These are phyloP conservation scores for Starmera quercuum DNA, from an alignment of 805 yeast genomes.

Conservation along the genomic window DNA sequence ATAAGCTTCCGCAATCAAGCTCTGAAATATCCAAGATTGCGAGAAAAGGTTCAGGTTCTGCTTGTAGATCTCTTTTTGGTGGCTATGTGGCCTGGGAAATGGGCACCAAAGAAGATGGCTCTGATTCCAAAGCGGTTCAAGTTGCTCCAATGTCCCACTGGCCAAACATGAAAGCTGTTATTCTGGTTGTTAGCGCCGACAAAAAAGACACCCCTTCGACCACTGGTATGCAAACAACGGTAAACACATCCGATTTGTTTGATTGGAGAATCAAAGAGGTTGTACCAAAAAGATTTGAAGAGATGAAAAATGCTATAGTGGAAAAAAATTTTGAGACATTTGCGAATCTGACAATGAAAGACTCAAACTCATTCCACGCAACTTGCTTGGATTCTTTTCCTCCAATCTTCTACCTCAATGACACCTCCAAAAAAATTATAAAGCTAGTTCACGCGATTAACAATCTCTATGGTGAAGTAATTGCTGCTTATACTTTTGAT, in stretches of 20 bases:
- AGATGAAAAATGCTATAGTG: conserved; percentile 72
- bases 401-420: conserved; percentile 91
- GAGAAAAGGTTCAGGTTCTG: conserved; percentile 97
- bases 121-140: conserved; percentile 90
- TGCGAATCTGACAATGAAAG: conserved; percentile 91
- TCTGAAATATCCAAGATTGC: conserved; percentile 91
- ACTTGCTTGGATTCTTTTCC: conserved; percentile 95
- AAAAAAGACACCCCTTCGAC: conserved; percentile 95
- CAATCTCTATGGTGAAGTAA: conserved; percentile 39
- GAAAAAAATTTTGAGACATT: conserved; percentile 71
- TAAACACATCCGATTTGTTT: conserved; percentile 80
- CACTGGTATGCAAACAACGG: conserved; percentile 94
- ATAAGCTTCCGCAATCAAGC: conserved; percentile 73
- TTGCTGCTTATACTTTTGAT: conserved; percentile 96
- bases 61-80: conserved; percentile 94
- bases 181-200: conserved; percentile 85
- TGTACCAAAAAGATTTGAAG: conserved; percentile 78
- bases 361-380: conserved; percentile 96
- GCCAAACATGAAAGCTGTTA: conserved; percentile 90
- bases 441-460: conserved; percentile 75
- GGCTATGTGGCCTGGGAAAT: conserved; percentile 99
- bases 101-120: conserved; percentile 74
- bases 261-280: conserved; percentile 68
- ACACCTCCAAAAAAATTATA: conserved; percentile 77
- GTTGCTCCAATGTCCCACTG: conserved; percentile 80